A percentile compares a stretch with the other conserved stretches of the same genome.
phyloP scores from a whole-genome alignment of 768 basidiomycete species.

The Trametes cubensis region DNA sequence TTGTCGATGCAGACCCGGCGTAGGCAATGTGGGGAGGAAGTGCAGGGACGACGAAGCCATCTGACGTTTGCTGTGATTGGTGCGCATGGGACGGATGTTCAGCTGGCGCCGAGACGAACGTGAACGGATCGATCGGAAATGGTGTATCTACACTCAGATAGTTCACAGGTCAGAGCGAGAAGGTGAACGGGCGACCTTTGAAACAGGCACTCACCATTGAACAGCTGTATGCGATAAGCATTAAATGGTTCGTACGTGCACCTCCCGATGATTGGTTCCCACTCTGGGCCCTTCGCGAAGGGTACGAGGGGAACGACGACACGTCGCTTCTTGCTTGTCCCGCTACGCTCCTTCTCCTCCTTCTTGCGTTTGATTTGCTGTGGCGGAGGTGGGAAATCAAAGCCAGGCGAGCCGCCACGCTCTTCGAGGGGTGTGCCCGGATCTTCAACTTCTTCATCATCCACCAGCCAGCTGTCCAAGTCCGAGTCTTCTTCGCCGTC shows the following conservation, averaged over 20 bases:
- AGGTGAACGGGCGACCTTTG: background rate
- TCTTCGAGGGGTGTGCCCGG: slow-evolving; percentile 45
- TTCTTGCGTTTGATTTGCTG: slow-evolving; percentile 63
- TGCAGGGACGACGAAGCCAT: slow-evolving; percentile 48
- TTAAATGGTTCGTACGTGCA: slow-evolving; percentile 73
- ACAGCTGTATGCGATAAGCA: slow-evolving; percentile 73
- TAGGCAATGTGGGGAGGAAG: slow-evolving; percentile 27
- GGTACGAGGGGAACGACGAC: slow-evolving; percentile 79
- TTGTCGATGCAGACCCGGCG: background rate
- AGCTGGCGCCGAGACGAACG: slow-evolving; percentile 56
- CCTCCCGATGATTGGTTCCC: slow-evolving; percentile 69
- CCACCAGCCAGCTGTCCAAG: slow-evolving; percentile 76
- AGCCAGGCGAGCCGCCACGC: slow-evolving; percentile 38
- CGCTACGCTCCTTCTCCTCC: slow-evolving; percentile 49
- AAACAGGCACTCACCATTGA: slow-evolving; percentile 67
- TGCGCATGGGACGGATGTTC: slow-evolving; percentile 40
- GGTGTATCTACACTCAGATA: slow-evolving; percentile 57
- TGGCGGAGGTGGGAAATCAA: slow-evolving; percentile 23
- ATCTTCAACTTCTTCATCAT: slow-evolving; percentile 62
- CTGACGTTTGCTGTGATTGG: slow-evolving; percentile 27
- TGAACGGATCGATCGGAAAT: slow-evolving; percentile 77
- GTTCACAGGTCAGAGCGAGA: background rate
- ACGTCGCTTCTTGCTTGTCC: slow-evolving; percentile 69
- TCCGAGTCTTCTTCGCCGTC: slow-evolving; percentile 74
- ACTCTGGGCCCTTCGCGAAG: slow-evolving; percentile 80